Evolutionary conservation across 192 early-diverging fungal genomes (phyloP).

Genomic region (Geranomyces michiganensis): DNA sequence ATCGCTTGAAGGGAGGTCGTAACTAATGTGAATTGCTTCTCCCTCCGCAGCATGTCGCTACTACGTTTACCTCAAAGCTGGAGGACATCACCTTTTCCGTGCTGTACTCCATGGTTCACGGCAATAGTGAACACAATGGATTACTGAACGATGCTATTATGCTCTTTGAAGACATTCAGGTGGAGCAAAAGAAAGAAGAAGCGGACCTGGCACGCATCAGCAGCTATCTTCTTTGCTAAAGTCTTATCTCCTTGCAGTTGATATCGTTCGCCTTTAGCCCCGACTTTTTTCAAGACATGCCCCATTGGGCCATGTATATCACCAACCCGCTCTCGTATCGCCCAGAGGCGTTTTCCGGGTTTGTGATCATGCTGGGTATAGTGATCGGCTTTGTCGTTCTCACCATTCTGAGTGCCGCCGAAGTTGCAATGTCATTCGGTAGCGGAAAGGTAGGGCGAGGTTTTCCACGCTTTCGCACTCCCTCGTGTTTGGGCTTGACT

Average conservation of each 20-base stretch:
- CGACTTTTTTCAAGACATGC: conserved; percentile 26
- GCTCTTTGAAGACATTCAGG: conserved; percentile 35
- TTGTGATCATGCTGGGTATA: conserved; percentile 25
- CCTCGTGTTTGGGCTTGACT: not conserved
- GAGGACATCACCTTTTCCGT: conserved; percentile 27
- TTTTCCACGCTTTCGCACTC: too few species aligned
- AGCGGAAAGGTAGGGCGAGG: conserved; percentile 34
- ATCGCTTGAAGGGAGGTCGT: too few species aligned
- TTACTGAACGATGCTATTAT: conserved; percentile 11
- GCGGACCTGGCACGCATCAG: not conserved
- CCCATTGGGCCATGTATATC: conserved; percentile 30
- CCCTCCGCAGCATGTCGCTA: conserved; percentile 14
- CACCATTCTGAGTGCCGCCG: conserved; percentile 12
- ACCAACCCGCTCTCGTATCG: conserved; percentile 35
- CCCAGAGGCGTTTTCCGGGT: conserved; percentile 1
- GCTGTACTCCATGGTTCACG: conserved; percentile 30
- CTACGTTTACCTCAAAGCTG: not conserved
- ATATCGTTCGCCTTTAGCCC: conserved; percentile 24
- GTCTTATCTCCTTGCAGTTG: conserved; percentile 11
- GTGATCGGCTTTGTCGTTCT: conserved; percentile 25
- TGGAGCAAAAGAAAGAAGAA: not conserved
- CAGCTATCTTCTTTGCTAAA: not conserved
- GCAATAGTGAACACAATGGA: conserved; percentile 17
- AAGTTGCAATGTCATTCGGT: conserved; percentile 30
- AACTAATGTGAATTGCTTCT: too few species aligned